Base-by-base conservation (phyloP, 2,329 filamentous ascomycete genomes). In the Stachybotrys elegans region DNA sequence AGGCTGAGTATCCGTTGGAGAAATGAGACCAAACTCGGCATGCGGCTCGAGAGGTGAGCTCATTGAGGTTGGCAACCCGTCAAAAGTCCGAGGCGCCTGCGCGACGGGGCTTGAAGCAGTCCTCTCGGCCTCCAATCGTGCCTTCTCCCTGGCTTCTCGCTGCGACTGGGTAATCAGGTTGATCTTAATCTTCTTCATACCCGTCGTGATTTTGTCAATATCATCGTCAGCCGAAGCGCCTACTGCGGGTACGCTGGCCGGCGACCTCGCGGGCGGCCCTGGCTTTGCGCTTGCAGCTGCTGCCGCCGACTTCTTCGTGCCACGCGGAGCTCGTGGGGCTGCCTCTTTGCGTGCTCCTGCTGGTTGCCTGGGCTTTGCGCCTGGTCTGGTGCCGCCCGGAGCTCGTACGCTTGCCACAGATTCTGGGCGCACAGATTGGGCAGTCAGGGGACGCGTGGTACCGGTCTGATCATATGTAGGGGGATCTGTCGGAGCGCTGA, bases 171-270 rank as follows among this genome's bases (percentile, higher is more conserved):
- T 81, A 31, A 82, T 67, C 20, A 83, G 58, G 42, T 76, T 82
- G 53, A 84, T 79, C 56, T 76, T 81, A 46, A 84, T 78, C 58
- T 76, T 81, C 57, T 77, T 81, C 72, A 83, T 76, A 2, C 76
- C 74, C 27, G 67, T 69, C 0, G 78, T 76, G 48, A 84, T 68
- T 40, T 65, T 72, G 43, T 82, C 76, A 27, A 84, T 57, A 40
- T 73, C 73, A 39, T 70, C 64, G 3, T 48, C 51, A 4, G 52
- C 41, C 22, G 50, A 40, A 2, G 42, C 50, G 6, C 48, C 49
- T 17, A 47, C 50, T 22, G 50, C 46, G 3, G 45, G 31, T 13
- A 50, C 32, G 17, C 43, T 45, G 11, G 44, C 43, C 5, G 48
- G 40, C 20, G 48, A 54, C 22, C 43, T 42, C 14, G 44, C 36